Evolutionary conservation across 805 yeast genomes (phyloP).

Genomic region (Osmozyma mogii): DNA sequence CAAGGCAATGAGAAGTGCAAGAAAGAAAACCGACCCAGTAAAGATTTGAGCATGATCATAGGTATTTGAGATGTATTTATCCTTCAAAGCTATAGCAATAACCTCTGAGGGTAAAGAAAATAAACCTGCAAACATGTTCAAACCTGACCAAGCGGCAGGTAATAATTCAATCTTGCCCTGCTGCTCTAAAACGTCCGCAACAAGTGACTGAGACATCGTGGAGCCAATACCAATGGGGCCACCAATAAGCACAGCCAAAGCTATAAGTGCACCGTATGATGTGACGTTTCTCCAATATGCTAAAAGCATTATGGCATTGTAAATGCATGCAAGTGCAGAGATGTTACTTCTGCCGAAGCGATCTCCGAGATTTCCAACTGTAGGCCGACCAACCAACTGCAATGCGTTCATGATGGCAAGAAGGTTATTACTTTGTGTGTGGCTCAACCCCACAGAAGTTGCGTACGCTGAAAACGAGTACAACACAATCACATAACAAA

Average conservation of each 20-base stretch:
- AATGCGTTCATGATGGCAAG: constrained; percentile 33
- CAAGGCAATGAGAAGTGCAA: background rate
- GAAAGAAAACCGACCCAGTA: background rate
- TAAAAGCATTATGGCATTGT: constrained; percentile 18
- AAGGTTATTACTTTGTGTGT: constrained; percentile 22
- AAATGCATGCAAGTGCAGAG: constrained; percentile 13
- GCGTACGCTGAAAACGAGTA: constrained; percentile 34
- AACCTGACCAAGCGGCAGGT: background rate
- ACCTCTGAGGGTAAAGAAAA: background rate
- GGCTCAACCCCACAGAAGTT: constrained; percentile 35
- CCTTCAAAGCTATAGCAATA: background rate
- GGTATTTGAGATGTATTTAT: background rate
- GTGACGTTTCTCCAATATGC: constrained; percentile 35
- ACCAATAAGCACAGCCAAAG: constrained; percentile 23
- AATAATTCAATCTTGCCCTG: background rate
- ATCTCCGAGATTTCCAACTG: constrained; percentile 42
- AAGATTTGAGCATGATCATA: background rate
- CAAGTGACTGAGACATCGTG: constrained; percentile 12
- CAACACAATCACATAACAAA: constrained; percentile 30
- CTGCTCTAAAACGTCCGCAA: constrained; percentile 4
- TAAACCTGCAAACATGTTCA: background rate
- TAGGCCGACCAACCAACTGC: constrained; percentile 44
- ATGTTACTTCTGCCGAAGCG: constrained; percentile 38
- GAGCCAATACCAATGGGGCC: constrained; percentile 23
- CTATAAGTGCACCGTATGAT: constrained; percentile 23